Evolutionary conservation across 176 grass and related monocot species (phyloP).

Genomic region (Bolboschoenus planiculmis): DNA sequence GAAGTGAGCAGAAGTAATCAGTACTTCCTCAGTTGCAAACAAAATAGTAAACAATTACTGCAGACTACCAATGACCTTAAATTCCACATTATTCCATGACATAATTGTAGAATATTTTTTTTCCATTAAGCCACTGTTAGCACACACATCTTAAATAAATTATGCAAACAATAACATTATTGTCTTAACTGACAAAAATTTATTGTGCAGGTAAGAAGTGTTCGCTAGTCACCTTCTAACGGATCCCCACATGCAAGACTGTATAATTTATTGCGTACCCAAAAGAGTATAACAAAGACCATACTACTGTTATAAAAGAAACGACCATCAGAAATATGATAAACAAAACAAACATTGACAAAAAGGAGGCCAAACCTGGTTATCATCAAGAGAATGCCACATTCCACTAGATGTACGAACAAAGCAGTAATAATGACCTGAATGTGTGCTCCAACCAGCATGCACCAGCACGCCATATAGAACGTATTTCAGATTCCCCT

Average conservation of each 20-base stretch:
- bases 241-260: background rate
- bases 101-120: background rate
- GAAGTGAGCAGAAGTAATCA: slow-evolving; percentile 16
- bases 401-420: slow-evolving; percentile 92
- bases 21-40: background rate
- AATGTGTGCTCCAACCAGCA: slow-evolving; percentile 82
- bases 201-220: background rate
- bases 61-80: background rate
- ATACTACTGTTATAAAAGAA: background rate
- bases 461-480: slow-evolving; percentile 98
- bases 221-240: background rate
- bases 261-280: background rate
- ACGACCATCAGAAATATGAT: background rate
- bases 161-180: background rate
- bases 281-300: background rate
- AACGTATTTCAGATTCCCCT: slow-evolving; percentile 64
- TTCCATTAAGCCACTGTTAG: background rate
- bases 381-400: slow-evolving; percentile 99
- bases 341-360: slow-evolving; percentile 15
- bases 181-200: no score
- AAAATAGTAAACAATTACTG: background rate
- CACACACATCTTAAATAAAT: background rate
- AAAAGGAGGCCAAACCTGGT: slow-evolving; percentile 49
- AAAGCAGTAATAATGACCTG: slow-evolving; percentile 95
- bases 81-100: background rate